Percentiles rank a stretch among this genome's conserved stretches.
phyloP scores from a whole-genome alignment of 441 rosid genomes.

The Populus tomentosa region DNA sequence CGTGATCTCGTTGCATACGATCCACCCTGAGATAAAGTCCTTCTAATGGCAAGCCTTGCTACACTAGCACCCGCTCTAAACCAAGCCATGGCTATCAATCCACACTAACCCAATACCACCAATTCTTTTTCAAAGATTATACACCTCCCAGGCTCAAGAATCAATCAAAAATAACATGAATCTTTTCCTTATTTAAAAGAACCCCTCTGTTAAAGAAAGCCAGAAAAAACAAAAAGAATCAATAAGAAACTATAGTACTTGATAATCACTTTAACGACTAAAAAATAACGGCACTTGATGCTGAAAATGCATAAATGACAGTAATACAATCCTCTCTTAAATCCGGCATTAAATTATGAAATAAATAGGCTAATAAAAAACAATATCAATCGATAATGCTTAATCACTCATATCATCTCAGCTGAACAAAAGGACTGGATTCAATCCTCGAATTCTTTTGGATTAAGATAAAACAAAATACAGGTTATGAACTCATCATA shows the following conservation, averaged over 20 bases:
- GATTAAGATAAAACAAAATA: not conserved
- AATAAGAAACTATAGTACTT: not conserved
- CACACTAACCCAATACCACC: not conserved
- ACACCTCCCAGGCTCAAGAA: not conserved
- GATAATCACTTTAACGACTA: not conserved
- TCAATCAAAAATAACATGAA: not conserved
- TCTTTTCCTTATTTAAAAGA: not conserved
- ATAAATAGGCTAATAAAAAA: not conserved
- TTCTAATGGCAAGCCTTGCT: conserved; percentile 63
- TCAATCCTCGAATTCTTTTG: not conserved
- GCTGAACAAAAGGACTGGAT: not conserved
- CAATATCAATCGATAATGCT: not conserved
- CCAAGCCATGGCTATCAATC: conserved; percentile 60
- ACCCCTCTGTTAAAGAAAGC: not conserved
- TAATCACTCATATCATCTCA: not conserved
- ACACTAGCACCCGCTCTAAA: conserved; percentile 65
- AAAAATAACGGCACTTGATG: not conserved
- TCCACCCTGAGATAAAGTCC: conserved; percentile 56
- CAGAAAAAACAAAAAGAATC: not conserved
- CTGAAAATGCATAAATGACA: not conserved
- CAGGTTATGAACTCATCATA: not conserved
- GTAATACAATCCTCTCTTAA: not conserved
- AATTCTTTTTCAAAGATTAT: conserved; percentile 1
- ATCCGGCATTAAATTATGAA: not conserved
- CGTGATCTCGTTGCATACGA: conserved; percentile 55